Base-by-base conservation (phyloP, 1,284 basidiomycete species). In the Moniliophthora roreri region DNA sequence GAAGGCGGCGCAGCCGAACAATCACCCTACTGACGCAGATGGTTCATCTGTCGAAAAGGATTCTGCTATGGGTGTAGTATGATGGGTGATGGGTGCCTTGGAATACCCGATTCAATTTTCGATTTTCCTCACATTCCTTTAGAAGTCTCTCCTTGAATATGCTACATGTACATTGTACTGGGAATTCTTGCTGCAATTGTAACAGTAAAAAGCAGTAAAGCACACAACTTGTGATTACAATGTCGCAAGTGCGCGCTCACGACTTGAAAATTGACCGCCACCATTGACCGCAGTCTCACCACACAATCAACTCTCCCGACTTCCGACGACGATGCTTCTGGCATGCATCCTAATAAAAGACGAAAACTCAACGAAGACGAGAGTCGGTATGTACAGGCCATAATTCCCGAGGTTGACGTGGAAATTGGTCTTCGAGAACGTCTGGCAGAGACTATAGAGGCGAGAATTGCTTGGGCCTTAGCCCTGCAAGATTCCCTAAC, bases 401-500 rank as follows among this genome's bases (percentile, higher is more conserved):
- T 53, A n/a, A 49, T 56, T 37, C 26, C 67, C 4, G 85, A 90
- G 62, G 66, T 90, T 20, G 77, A 84, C 62, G 66, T 87, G 24
- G 88, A 90, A 63, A 81, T 90, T 38, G 72, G 77, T 3, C 62
- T 89, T 15, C 76, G 83, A 48, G 66, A 78, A 54, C 77, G 82
- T 48, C 67, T 90, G 44, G 72, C 73, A 18, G 70, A 77, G 32
- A 81, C 82, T 2, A 66, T 86, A 5, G 73, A 85, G 59, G 79
- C 81, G 11, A 78, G 87, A 42, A 80, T 90, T 32, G 73, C 78
- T 52, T 90, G 88, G 87, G 85, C 85, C 23, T 61, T 76, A 23
- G 60, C 78, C 16, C 65, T 90, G 45, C 76, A 84, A 60, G 71
- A 84, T n/a, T 70, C 78, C 13, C 64, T 88, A 16, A 60, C 67